Percentiles rank a stretch among this genome's conserved stretches.
These are phyloP conservation scores for Tylopilus rubrobrunneus DNA, from an alignment of 768 basidiomycete genomes.

Conservation along the genomic window DNA sequence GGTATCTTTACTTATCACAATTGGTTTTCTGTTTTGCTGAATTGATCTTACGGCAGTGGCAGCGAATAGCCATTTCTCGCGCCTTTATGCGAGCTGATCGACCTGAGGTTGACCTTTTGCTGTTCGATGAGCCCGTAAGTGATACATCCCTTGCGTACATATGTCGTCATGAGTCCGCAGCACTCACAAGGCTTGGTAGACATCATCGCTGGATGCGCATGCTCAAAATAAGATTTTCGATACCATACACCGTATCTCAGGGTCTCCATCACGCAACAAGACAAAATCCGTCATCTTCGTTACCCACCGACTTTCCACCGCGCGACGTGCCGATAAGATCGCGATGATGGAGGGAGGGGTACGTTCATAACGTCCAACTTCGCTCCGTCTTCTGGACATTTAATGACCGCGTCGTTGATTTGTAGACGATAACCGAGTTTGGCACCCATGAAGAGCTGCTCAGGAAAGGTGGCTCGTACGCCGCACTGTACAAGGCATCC, in stretches of 20 bases:
- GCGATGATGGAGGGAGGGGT: conserved; percentile 82
- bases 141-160: not conserved
- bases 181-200: conserved; percentile 38
- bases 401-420: conserved; percentile 22
- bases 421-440: conserved; percentile 70
- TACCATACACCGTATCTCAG: conserved; percentile 64
- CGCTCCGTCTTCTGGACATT: conserved; percentile 5
- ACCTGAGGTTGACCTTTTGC: conserved; percentile 70
- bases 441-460: conserved; percentile 70
- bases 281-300: conserved; percentile 78
- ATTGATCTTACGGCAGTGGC: conserved; percentile 55
- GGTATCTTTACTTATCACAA: conserved; percentile 37
- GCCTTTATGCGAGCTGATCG: conserved; percentile 82
- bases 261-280: conserved; percentile 49
- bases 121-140: conserved; percentile 83
- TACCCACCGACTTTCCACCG: conserved; percentile 78
- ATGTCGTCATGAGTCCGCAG: not conserved
- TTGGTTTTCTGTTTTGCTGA: conserved; percentile 7
- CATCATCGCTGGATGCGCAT: conserved; percentile 74
- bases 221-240: conserved; percentile 80
- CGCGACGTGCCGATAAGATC: conserved; percentile 80
- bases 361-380: conserved; percentile 22
- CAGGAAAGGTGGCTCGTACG: conserved; percentile 56
- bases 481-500: conserved; percentile 66
- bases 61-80: conserved; percentile 79